Evolutionary conservation across 257 asterid species (phyloP).

Genomic region (Jacaranda mimosifolia): DNA sequence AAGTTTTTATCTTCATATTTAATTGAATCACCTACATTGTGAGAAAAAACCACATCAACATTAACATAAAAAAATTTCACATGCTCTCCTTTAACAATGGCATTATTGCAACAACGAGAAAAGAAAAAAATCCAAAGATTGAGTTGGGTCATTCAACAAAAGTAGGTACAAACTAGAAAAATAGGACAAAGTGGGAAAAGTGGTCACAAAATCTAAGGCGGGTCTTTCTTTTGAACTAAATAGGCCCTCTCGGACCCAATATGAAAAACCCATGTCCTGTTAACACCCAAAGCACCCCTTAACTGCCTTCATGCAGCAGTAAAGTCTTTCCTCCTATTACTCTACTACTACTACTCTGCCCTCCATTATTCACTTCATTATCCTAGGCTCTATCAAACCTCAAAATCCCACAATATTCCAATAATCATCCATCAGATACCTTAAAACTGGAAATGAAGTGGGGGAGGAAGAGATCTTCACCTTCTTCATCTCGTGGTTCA

Average conservation of each 20-base stretch:
- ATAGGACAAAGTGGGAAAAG: conserved; percentile 48
- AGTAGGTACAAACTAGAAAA: conserved; percentile 29
- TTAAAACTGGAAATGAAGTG: conserved; percentile 54
- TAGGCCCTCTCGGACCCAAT: conserved; percentile 24
- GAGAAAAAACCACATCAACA: no score
- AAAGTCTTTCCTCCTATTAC: no score
- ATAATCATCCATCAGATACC: conserved; percentile 2
- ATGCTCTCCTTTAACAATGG: neutral
- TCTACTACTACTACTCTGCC: conserved; percentile 31
- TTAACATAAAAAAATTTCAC: neutral
- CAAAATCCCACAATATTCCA: conserved; percentile 23
- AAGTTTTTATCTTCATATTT: no score
- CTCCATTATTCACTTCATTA: neutral
- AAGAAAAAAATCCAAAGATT: neutral
- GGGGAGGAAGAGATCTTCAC: conserved; percentile 52
- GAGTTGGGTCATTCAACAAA: conserved; percentile 10
- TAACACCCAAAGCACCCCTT: conserved; percentile 27
- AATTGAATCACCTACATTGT: no score
- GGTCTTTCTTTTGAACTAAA: conserved; percentile 71
- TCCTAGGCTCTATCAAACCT: conserved; percentile 12
- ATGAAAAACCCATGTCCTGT: conserved; percentile 49
- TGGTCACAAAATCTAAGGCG: conserved; percentile 68
- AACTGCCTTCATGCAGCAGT: conserved; percentile 46
- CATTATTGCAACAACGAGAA: neutral
- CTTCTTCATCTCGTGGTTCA: conserved; percentile 48